phyloP scores from a whole-genome alignment of 1,284 basidiomycete species.

The Cutaneotrichosporon sp. region DNA sequence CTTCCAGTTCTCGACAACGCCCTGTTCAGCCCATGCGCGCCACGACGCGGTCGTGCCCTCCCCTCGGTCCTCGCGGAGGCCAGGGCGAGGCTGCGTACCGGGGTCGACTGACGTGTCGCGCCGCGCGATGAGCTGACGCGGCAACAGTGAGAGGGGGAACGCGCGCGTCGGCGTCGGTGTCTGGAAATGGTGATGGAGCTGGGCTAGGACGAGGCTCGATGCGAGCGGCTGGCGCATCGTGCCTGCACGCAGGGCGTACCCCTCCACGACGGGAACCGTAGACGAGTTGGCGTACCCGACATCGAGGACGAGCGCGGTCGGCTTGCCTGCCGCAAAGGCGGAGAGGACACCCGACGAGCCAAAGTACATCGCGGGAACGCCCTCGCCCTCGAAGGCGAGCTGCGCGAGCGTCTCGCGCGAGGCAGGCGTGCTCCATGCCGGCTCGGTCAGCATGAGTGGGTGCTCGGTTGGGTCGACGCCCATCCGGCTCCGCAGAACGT shows the following conservation, averaged over 20 bases:
- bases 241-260: slow-evolving; percentile 89
- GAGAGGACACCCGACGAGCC: slow-evolving; percentile 95
- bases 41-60: slow-evolving; percentile 72
- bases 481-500: slow-evolving; percentile 73
- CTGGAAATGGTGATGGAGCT: slow-evolving; percentile 47
- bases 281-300: slow-evolving; percentile 84
- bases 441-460: slow-evolving; percentile 90
- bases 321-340: slow-evolving; percentile 96
- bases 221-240: slow-evolving; percentile 54
- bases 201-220: slow-evolving; percentile 47
- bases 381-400: slow-evolving; percentile 94
- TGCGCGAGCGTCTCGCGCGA: slow-evolving; percentile 92
- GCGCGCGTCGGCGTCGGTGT: slow-evolving; percentile 32
- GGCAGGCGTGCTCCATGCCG: slow-evolving; percentile 88
- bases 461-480: slow-evolving; percentile 71
- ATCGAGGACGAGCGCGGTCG: slow-evolving; percentile 91
- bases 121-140: slow-evolving; percentile 82
- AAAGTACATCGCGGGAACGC: slow-evolving; percentile 93
- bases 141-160: slow-evolving; percentile 52
- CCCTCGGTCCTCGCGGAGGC: slow-evolving; percentile 72
- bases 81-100: slow-evolving; percentile 66
- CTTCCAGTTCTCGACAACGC: slow-evolving; percentile 90
- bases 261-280: slow-evolving; percentile 93
- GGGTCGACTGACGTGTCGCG: slow-evolving; percentile 64
- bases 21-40: slow-evolving; percentile 75